Conservation (phyloP, 768 basidiomycete genomes). For the Tylopilus subfusipes region DNA sequence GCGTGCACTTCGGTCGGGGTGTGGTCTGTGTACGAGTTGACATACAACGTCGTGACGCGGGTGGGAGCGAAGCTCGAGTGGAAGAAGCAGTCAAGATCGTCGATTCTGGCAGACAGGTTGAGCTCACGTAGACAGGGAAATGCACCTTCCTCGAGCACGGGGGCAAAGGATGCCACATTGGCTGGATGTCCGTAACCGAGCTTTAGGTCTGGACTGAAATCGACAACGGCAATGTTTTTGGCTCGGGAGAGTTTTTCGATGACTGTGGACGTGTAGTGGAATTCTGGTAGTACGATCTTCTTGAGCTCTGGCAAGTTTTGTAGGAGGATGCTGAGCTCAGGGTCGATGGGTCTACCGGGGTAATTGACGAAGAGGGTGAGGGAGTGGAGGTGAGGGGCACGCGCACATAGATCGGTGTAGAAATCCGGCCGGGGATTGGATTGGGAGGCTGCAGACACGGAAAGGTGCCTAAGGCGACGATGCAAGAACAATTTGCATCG, state of each 20-base stretch:
- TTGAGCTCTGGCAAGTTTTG: slow-evolving; percentile 41
- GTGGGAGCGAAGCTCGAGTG: slow-evolving; percentile 41
- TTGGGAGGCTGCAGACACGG: slow-evolving; percentile 29
- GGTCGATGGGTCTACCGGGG: slow-evolving; percentile 41
- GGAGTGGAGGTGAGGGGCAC: slow-evolving; percentile 48
- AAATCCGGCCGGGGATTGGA: slow-evolving; percentile 10
- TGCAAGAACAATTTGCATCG: slow-evolving; percentile 57
- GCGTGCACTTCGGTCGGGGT: slow-evolving; percentile 39
- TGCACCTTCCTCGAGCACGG: slow-evolving; percentile 43
- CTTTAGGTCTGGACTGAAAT: slow-evolving; percentile 48
- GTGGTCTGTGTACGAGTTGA: slow-evolving; percentile 49
- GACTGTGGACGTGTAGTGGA: slow-evolving; percentile 44
- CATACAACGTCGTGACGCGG: slow-evolving; percentile 48
- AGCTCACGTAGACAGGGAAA: slow-evolving; percentile 55
- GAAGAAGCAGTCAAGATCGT: slow-evolving; percentile 46
- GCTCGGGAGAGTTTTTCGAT: slow-evolving; percentile 46
- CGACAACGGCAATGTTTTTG: slow-evolving; percentile 42
- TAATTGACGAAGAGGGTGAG: slow-evolving; percentile 46
- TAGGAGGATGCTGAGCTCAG: slow-evolving; percentile 39
- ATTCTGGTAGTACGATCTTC: slow-evolving; percentile 50
- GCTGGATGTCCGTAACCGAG: slow-evolving; percentile 46
- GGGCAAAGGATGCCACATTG: slow-evolving; percentile 45
- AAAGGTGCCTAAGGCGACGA: slow-evolving; percentile 41
- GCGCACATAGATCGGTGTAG: slow-evolving; percentile 40
- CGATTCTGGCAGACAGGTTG: slow-evolving; percentile 43